Conservation (phyloP, 768 basidiomycete genomes). For the Cubamyces lactineus region DNA sequence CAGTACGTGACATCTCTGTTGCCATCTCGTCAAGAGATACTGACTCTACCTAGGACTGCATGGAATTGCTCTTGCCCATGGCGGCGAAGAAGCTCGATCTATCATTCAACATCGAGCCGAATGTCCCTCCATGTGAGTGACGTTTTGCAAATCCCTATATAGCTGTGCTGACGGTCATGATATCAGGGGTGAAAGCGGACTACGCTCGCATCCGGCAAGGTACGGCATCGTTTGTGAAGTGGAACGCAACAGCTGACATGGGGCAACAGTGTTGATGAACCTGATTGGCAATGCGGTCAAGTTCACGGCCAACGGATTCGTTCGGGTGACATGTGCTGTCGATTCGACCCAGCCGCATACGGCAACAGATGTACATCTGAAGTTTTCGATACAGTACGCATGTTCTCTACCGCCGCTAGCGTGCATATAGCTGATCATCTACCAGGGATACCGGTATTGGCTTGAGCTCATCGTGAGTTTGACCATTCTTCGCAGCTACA, state of each 20-base stretch:
- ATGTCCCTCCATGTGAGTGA: conserved; percentile 63
- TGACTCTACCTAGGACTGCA: conserved; percentile 57
- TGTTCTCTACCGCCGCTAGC: background rate
- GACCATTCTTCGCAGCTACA: background rate
- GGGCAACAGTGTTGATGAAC: conserved; percentile 66
- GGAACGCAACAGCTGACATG: background rate
- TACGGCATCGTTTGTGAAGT: conserved; percentile 27
- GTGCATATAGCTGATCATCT: background rate
- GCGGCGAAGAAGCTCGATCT: conserved; percentile 75
- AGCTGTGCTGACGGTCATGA: background rate
- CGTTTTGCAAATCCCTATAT: background rate
- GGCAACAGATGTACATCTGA: conserved; percentile 53
- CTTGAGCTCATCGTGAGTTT: conserved; percentile 46
- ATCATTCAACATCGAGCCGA: conserved; percentile 68
- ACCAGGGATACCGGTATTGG: conserved; percentile 74
- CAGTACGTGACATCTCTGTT: conserved; percentile 43
- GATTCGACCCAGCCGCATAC: conserved; percentile 41
- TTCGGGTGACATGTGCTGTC: conserved; percentile 63
- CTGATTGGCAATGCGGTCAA: conserved; percentile 78
- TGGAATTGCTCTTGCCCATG: conserved; percentile 76
- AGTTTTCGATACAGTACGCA: conserved; percentile 65
- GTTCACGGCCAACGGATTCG: conserved; percentile 66
- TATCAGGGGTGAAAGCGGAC: conserved; percentile 68
- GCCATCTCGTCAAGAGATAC: too few species aligned
- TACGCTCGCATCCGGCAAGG: conserved; percentile 77